Conservation (phyloP, 805 yeast genomes). For the Saccharomycopsis lassenensis region DNA sequence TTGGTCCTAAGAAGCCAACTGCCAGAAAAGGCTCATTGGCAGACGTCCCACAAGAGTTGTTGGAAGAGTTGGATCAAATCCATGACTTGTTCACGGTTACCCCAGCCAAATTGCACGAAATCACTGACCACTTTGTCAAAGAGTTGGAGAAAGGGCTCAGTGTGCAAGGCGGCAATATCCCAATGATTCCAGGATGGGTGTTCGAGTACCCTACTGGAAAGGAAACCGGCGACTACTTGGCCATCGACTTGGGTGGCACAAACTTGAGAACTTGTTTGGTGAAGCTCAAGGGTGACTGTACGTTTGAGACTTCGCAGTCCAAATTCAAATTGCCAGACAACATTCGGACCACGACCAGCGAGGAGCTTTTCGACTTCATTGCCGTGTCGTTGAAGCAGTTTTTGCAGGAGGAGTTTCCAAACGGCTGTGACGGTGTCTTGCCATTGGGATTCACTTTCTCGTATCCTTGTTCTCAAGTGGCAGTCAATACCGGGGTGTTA, state of each 20-base stretch:
- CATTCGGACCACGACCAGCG: slow-evolving; percentile 70
- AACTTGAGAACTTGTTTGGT: slow-evolving; percentile 89
- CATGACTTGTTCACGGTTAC: slow-evolving; percentile 56
- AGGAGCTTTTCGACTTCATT: slow-evolving; percentile 75
- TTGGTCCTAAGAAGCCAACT: slow-evolving; percentile 78
- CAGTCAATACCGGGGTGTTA: slow-evolving; percentile 75
- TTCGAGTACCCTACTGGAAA: slow-evolving; percentile 86
- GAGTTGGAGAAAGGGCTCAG: slow-evolving; percentile 80
- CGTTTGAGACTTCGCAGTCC: slow-evolving; percentile 78
- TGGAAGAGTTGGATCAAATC: slow-evolving; percentile 44
- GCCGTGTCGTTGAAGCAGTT: slow-evolving; percentile 72
- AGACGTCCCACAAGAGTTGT: slow-evolving; percentile 55
- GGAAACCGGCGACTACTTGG: slow-evolving; percentile 82
- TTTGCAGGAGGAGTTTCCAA: slow-evolving; percentile 54
- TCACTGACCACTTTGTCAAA: slow-evolving; percentile 63
- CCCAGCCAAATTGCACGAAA: slow-evolving; percentile 45
- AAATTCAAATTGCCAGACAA: slow-evolving; percentile 70
- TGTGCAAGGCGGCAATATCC: slow-evolving; percentile 72
- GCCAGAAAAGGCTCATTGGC: slow-evolving; percentile 61
- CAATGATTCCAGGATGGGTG: slow-evolving; percentile 98
- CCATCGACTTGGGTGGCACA: slow-evolving; percentile 96
- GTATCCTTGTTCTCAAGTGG: slow-evolving; percentile 76
- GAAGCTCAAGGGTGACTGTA: slow-evolving; percentile 68
- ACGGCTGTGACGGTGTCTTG: slow-evolving; percentile 39
- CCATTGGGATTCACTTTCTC: slow-evolving; percentile 94